A percentile compares a stretch with the other conserved stretches of the same genome.
phyloP scores from a whole-genome alignment of 345 rosid genomes.

The Garcia nutans region DNA sequence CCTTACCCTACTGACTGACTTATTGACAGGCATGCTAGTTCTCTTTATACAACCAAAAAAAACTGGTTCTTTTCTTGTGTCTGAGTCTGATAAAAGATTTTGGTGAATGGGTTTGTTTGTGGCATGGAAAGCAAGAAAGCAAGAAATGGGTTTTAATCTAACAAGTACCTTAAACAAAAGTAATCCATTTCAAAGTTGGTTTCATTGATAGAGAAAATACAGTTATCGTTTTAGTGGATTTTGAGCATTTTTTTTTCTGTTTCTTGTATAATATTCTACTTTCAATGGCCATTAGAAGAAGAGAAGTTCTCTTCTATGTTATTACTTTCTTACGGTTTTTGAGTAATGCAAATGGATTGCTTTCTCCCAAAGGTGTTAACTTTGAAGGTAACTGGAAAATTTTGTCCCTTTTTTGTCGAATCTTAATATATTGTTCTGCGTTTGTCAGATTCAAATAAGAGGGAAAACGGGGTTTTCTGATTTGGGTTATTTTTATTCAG shows the following conservation, averaged over 20 bases:
- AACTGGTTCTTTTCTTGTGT: constrained; percentile 34
- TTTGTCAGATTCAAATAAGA: neutral
- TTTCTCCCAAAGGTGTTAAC: constrained; percentile 89
- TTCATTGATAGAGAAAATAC: constrained; percentile 5
- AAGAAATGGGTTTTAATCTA: constrained; percentile 36
- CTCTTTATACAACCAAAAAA: constrained; percentile 48
- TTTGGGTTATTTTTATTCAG: constrained; percentile 35
- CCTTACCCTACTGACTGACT: constrained; percentile 27
- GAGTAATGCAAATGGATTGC: constrained; percentile 50
- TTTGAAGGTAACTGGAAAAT: constrained; percentile 58
- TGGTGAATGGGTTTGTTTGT: constrained; percentile 46
- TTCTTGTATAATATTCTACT: constrained; percentile 22
- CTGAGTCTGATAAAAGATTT: constrained; percentile 47
- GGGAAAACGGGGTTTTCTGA: constrained; percentile 18
- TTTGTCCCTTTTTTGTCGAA: constrained; percentile 1
- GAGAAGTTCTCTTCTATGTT: constrained; percentile 31
- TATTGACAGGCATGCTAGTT: constrained; percentile 59
- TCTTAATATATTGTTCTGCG: neutral
- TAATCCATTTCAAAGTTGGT: constrained; percentile 27
- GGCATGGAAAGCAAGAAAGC: constrained; percentile 49
- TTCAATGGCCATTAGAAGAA: constrained; percentile 35
- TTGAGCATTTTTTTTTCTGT: constrained; percentile 20
- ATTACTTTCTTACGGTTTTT: constrained; percentile 46
- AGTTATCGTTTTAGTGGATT: neutral
- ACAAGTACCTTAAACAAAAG: constrained; percentile 33